Percentiles rank a stretch among this genome's conserved stretches.
These are phyloP conservation scores for Cytospora piceicola DNA, from an alignment of 2,329 filamentous ascomycete genomes.

Conservation along the genomic window DNA sequence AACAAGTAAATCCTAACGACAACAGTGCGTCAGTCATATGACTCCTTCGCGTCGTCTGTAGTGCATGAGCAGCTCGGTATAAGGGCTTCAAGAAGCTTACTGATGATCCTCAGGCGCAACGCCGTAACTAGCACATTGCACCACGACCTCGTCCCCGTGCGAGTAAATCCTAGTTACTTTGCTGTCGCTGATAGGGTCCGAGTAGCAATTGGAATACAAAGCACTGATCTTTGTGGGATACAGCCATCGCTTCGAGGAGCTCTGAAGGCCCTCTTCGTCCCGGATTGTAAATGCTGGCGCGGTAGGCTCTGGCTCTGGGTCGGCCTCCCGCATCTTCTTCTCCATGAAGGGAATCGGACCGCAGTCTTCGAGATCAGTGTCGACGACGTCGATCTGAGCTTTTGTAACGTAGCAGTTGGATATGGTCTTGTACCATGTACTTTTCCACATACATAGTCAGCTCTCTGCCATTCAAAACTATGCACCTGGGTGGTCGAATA, in stretches of 20 bases:
- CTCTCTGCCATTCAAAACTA: background rate
- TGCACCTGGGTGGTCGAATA: background rate
- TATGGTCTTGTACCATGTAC: conserved; percentile 28
- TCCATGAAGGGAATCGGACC: conserved; percentile 30
- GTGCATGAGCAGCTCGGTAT: background rate
- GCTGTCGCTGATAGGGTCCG: conserved; percentile 20
- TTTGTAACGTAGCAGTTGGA: conserved; percentile 30
- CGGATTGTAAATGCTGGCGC: background rate
- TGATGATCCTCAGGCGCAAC: conserved; percentile 9
- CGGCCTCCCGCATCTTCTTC: conserved; percentile 28
- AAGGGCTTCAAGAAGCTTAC: background rate
- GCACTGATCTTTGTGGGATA: conserved; percentile 25
- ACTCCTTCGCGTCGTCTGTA: too few relatives aligned
- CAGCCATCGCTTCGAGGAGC: conserved; percentile 23
- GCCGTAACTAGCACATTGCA: conserved; percentile 27
- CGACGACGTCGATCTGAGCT: conserved; percentile 24
- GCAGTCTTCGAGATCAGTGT: conserved; percentile 22
- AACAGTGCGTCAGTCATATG: background rate
- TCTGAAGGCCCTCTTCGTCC: background rate
- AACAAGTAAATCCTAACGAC: conserved; percentile 22
- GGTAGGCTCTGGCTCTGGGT: conserved; percentile 2
- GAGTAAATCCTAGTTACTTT: background rate
- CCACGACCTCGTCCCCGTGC: conserved; percentile 22
- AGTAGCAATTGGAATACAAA: conserved; percentile 17
- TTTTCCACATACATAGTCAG: background rate